A percentile compares a stretch with the other conserved stretches of the same genome.
These are phyloP conservation scores for Dillenia turbinata DNA, from an alignment of 164 flowering plant genomes.

Conservation along the genomic window DNA sequence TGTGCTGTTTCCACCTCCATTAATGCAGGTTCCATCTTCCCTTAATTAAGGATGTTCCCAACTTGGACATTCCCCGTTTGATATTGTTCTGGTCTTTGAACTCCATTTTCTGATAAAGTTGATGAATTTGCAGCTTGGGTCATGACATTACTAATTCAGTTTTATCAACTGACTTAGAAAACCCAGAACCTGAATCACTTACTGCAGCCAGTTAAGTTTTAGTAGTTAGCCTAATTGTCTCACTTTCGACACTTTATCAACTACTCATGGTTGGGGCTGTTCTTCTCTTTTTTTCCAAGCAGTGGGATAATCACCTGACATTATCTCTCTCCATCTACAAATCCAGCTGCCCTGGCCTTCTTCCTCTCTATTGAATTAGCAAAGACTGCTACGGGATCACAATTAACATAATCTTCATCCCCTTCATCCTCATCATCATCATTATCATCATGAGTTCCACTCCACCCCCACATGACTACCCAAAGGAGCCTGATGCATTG, in stretches of 20 bases:
- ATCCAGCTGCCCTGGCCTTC: slow-evolving; percentile 52
- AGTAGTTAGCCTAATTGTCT: too few relatives aligned
- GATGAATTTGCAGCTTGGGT: too few relatives aligned
- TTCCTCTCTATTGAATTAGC: slow-evolving; percentile 67
- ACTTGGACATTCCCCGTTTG: too few relatives aligned
- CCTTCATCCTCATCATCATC: slow-evolving; percentile 29
- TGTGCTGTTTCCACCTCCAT: too few relatives aligned
- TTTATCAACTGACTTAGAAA: slow-evolving; percentile 4
- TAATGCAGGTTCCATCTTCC: too few relatives aligned
- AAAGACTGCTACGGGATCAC: slow-evolving; percentile 32
- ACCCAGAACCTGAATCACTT: slow-evolving; percentile 5
- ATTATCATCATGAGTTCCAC: slow-evolving; percentile 7
- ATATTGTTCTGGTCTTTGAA: too few relatives aligned
- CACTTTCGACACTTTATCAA: not conserved
- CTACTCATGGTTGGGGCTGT: too few relatives aligned
- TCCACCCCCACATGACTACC: slow-evolving; percentile 11
- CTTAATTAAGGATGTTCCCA: too few relatives aligned
- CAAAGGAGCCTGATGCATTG: slow-evolving; percentile 63
- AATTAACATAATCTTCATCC: slow-evolving; percentile 21
- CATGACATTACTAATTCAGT: not conserved
- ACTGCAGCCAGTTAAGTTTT: too few relatives aligned
- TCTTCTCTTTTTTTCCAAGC: slow-evolving; percentile 10
- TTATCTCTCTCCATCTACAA: slow-evolving; percentile 59
- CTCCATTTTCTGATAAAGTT: too few relatives aligned
- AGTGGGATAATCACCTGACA: slow-evolving; percentile 16